Conservation (phyloP, 768 basidiomycete species). For the Cantharellus cinnabarinus region DNA sequence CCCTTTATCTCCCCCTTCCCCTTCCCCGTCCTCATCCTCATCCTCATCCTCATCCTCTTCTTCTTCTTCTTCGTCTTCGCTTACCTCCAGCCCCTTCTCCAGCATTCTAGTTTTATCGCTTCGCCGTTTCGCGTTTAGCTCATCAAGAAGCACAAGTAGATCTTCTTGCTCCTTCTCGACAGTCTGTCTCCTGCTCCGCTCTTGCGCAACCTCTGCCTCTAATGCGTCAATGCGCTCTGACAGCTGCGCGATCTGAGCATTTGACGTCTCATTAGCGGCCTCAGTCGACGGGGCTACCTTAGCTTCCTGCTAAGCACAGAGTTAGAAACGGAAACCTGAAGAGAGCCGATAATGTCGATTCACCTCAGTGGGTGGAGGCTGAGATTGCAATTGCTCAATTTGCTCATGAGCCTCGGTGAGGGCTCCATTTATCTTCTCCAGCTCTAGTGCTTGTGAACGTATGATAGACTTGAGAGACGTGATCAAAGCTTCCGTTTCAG, state of each 20-base stretch:
- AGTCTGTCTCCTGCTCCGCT: slow-evolving; percentile 52
- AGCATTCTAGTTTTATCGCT: slow-evolving; percentile 63
- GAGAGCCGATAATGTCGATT: background rate
- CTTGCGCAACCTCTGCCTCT: slow-evolving; percentile 23
- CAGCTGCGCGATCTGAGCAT: slow-evolving; percentile 25
- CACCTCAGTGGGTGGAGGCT: background rate
- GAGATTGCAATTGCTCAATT: slow-evolving; percentile 12
- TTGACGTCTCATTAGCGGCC: background rate
- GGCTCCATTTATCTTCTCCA: slow-evolving; percentile 43
- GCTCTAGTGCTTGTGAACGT: slow-evolving; percentile 42
- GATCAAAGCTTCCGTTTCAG: slow-evolving; percentile 65
- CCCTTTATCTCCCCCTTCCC: background rate
- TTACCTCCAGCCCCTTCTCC: slow-evolving; percentile 64
- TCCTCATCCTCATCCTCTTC: slow-evolving; percentile 47
- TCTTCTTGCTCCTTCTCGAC: slow-evolving; percentile 95
- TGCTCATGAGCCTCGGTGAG: slow-evolving; percentile 25
- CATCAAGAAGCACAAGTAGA: slow-evolving; percentile 78
- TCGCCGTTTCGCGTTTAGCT: slow-evolving; percentile 67
- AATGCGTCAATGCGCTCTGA: slow-evolving; percentile 14
- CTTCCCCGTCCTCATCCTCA: background rate
- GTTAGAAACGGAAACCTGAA: background rate
- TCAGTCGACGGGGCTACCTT: background rate
- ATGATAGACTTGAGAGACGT: slow-evolving; percentile 70
- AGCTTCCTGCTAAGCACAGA: background rate
- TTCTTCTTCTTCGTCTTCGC: slow-evolving; percentile 58